These are phyloP conservation scores for Cryphonectria carpinicola DNA, from an alignment of 2,329 filamentous ascomycete species.

Conservation along the genomic window DNA sequence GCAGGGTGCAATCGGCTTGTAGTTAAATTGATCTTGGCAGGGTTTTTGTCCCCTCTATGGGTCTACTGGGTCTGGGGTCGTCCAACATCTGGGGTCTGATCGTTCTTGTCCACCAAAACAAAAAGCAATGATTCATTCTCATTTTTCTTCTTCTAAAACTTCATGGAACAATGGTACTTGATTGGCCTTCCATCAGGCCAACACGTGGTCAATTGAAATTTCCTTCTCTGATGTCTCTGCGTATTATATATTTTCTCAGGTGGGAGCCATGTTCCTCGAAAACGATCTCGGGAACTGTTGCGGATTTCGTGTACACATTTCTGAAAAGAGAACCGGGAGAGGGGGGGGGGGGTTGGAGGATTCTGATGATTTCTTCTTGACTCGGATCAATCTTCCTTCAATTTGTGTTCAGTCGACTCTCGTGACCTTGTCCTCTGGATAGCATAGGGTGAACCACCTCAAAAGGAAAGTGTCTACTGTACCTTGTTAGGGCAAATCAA, in stretches of 20 bases:
- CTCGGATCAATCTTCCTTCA: not conserved
- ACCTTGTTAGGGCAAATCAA: too few species aligned
- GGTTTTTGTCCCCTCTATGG: conserved; percentile 12
- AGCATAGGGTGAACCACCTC: too few species aligned
- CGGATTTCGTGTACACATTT: conserved; percentile 25
- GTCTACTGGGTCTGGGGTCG: conserved; percentile 20
- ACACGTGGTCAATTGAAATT: not conserved
- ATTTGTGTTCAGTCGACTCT: not conserved
- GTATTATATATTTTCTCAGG: not conserved
- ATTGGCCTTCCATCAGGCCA: not conserved
- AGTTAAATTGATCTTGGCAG: conserved; percentile 17
- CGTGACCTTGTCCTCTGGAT: not conserved
- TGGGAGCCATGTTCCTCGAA: conserved; percentile 14
- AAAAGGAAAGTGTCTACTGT: too few species aligned
- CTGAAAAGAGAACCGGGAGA: not conserved
- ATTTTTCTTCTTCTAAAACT: conserved; percentile 16
- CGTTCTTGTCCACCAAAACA: conserved; percentile 28
- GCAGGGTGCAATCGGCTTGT: conserved; percentile 7
- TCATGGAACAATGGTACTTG: conserved; percentile 4
- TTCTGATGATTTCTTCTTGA: not conserved
- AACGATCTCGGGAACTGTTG: conserved; percentile 25
- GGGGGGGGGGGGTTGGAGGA: not conserved
- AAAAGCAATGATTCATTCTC: conserved; percentile 26
- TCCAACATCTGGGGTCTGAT: conserved; percentile 23
- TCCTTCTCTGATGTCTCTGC: not conserved